Conservation (phyloP, 2,329 filamentous ascomycete species). For the Fusarium liriodendri region DNA sequence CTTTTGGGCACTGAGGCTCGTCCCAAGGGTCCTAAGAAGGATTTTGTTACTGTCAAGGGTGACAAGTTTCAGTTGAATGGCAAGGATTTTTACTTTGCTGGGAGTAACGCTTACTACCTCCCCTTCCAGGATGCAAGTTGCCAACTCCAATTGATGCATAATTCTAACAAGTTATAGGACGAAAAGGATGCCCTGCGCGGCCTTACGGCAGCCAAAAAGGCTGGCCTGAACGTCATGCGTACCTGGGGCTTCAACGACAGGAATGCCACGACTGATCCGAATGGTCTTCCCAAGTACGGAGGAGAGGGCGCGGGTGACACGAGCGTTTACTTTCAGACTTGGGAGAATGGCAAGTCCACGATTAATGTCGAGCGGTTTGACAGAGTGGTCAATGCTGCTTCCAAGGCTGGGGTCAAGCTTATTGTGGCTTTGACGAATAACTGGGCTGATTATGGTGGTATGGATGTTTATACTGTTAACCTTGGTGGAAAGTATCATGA, state of each 20-base stretch:
- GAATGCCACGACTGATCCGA: conserved; percentile 8
- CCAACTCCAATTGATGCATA: accelerated
- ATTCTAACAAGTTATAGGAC: conserved; percentile 48
- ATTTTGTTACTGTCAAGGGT: conserved; percentile 43
- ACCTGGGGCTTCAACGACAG: conserved; percentile 32
- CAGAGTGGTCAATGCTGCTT: conserved; percentile 46
- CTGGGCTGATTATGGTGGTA: conserved; percentile 70
- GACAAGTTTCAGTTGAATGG: conserved; percentile 55
- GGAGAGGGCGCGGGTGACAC: conserved; percentile 57
- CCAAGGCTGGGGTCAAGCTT: conserved; percentile 63
- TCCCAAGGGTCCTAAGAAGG: conserved; percentile 15
- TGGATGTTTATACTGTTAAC: conserved; percentile 69
- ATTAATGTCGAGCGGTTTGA: conserved; percentile 25
- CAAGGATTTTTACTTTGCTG: conserved; percentile 60
- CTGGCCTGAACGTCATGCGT: conserved; percentile 22
- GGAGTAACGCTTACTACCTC: conserved; percentile 68
- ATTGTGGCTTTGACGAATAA: conserved; percentile 67
- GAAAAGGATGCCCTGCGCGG: conserved; percentile 47
- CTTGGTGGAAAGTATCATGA: conserved; percentile 61
- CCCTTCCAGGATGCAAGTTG: conserved; percentile 23
- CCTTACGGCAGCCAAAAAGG: conserved; percentile 17
- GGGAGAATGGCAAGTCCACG: conserved; percentile 21
- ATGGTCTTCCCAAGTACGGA: conserved; percentile 57
- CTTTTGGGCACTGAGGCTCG: conserved; percentile 6
- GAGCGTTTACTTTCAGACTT: conserved; percentile 49